Base-by-base conservation (phyloP, 495 filamentous ascomycete species). In the Xanthoparmelia taractica region DNA sequence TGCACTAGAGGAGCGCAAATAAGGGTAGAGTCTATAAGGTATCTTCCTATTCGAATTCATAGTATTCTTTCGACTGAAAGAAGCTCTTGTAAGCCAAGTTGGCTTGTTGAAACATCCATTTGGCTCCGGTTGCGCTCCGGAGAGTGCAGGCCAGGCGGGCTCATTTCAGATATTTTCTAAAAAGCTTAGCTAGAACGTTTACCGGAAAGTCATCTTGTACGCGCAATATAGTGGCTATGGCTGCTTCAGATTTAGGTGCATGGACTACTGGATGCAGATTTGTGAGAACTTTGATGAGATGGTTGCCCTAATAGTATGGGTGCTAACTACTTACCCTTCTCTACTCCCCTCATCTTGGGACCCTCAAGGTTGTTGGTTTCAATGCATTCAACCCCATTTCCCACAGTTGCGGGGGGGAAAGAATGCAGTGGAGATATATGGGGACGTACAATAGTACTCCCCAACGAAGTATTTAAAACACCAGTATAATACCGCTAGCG, bases 71-170 rank as follows among this genome's bases (percentile, higher is more conserved):
- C n/a, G n/a, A n/a, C n/a, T n/a, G n/a, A n/a, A n/a, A n/a, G n/a
- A n/a, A n/a, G n/a, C n/a, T n/a, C n/a, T n/a, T n/a, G n/a, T n/a
- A n/a, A n/a, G 45, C 45, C 4, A 48, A 48, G 23, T 48, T 27
- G n/a, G 27, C 45, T 48, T 23, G 43, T 47, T 47, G 20, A 25
- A 47, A 47, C 43, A 47, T 47, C 43, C 43, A 47, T 47, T 47
- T 47, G 20, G 43, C 43, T 8, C 43, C 43, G 8, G 43, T 6
- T 25, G 43, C 25, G 43, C 43, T 47, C 43, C 43, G 25, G 23
- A 47, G n/a, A 48, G 45, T 1, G 45, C 45, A 48, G 2, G 11
- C 8, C 1, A 47, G 43, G 23, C 43, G 43, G n/a, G 43, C n/a
- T 10, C 1, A 25, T 47, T 47, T 47, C 43, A 47, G 43, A 8